phyloP scores from a whole-genome alignment of 345 rosid genomes.

The Carallia pectinifolia region DNA sequence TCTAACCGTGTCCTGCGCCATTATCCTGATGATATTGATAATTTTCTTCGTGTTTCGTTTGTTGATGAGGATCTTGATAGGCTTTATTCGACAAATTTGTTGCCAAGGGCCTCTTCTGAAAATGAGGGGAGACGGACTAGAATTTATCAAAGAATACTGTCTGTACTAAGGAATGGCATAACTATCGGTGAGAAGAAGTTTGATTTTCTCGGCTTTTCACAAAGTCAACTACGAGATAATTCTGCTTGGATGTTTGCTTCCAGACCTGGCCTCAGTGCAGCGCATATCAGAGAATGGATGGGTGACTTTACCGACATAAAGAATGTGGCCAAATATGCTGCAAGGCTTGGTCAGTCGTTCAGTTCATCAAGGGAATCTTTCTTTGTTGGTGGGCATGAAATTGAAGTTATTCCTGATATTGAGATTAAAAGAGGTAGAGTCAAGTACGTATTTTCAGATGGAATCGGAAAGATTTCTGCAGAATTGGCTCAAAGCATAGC shows the following conservation, averaged over 20 bases:
- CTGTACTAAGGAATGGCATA: constrained; percentile 46
- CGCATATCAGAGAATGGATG: constrained; percentile 41
- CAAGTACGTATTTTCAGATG: constrained; percentile 43
- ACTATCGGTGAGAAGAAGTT: constrained; percentile 35
- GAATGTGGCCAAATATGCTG: constrained; percentile 58
- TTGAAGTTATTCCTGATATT: constrained; percentile 48
- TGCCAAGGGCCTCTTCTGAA: constrained; percentile 6
- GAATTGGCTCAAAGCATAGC: constrained; percentile 52
- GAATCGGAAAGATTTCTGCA: constrained; percentile 64
- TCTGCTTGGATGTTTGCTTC: constrained; percentile 74
- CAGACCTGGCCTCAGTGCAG: constrained; percentile 35
- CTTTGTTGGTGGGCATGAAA: constrained; percentile 31
- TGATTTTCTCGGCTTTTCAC: constrained; percentile 62
- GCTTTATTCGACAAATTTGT: constrained; percentile 29
- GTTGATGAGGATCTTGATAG: constrained; percentile 48
- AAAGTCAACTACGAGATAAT: constrained; percentile 47
- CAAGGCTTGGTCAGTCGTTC: constrained; percentile 52
- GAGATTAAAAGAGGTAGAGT: constrained; percentile 16
- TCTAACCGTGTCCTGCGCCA: constrained; percentile 51
- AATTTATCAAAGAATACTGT: constrained; percentile 41
- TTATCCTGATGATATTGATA: constrained; percentile 34
- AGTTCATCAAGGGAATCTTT: constrained; percentile 53
- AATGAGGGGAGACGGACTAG: constrained; percentile 20
- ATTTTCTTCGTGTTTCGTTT: constrained; percentile 47
- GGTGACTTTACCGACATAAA: constrained; percentile 38